These are phyloP conservation scores for Melanomma pulvis-pyrius DNA, from an alignment of 495 filamentous ascomycete genomes.

Conservation along the genomic window DNA sequence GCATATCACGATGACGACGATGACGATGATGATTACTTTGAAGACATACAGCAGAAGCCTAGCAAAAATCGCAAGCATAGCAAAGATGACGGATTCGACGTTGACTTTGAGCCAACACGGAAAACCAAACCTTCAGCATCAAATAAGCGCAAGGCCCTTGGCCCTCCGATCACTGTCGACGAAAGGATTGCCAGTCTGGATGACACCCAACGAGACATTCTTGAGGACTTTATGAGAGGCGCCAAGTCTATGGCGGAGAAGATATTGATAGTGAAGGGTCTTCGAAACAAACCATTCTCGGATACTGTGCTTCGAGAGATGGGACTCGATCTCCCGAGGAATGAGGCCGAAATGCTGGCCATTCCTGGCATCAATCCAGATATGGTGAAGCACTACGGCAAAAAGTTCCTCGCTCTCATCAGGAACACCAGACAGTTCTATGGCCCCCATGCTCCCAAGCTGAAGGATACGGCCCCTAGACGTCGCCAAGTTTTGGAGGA, in stretches of 20 bases:
- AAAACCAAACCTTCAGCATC: slow-evolving; percentile 43
- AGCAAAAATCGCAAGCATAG: not conserved
- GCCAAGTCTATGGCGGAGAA: slow-evolving; percentile 68
- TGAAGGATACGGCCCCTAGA: slow-evolving; percentile 45
- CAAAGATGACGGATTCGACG: slow-evolving; percentile 47
- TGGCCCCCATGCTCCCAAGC: slow-evolving; percentile 47
- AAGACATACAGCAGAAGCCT: not conserved
- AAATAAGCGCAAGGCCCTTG: slow-evolving; percentile 49
- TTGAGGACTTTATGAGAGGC: slow-evolving; percentile 64
- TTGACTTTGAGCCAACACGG: slow-evolving; percentile 65
- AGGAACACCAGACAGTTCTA: slow-evolving; percentile 59
- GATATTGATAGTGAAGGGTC: slow-evolving; percentile 63
- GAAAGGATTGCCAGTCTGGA: slow-evolving; percentile 62
- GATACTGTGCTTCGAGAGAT: slow-evolving; percentile 81
- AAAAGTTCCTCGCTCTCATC: slow-evolving; percentile 66
- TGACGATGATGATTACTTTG: slow-evolving; percentile 47
- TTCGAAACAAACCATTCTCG: slow-evolving; percentile 71
- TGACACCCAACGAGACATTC: slow-evolving; percentile 62
- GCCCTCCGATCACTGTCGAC: slow-evolving; percentile 75
- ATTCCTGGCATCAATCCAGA: slow-evolving; percentile 72
- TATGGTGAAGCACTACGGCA: slow-evolving; percentile 71
- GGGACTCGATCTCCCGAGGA: slow-evolving; percentile 74
- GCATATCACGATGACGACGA: slow-evolving; percentile 44
- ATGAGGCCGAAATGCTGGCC: slow-evolving; percentile 58
- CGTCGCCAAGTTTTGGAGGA: slow-evolving; percentile 32